Evolutionary conservation across 441 rosid genomes (phyloP), one percentile per base, ranked within the genome.

Genomic region (Erodium texanum): DNA sequence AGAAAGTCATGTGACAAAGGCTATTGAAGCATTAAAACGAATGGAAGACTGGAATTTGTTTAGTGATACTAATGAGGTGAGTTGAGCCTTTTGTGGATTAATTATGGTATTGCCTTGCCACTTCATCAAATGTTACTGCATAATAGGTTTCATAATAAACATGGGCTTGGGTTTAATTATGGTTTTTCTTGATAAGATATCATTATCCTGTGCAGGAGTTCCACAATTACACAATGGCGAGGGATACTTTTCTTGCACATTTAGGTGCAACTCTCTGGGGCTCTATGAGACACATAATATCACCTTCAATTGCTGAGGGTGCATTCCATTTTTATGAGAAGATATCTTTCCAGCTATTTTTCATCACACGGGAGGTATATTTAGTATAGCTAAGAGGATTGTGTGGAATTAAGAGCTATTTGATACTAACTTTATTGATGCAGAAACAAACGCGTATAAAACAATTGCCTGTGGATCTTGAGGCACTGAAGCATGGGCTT

Each of bases 21-120:
- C 98, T 68, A 56, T 82, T 23, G 97, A 95, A 54, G 97, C 98
- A 68, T 78, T 92, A 68, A 83, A 76, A 77, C 82, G 93, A 69
- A 92, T 95, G 99, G 98, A 92, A 74, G 86, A 78, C 75, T 95
- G 98, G 99, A 95, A 95, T 87, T 79, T 95, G 79, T 92, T 95
- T 76, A 86, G 87, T 74, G 95, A 90, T 76, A 79, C 85, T 68
- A 73, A 75, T 66, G 95, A 95, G 97, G 99, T 90, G 56, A 12
- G 66, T 71, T 72, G 64, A 64, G 72, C 50, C 19, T 50, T 70
- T 34, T 70, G 56, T 59, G 66, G 65, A 29, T 62, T 75, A 38
- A 71, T 66, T 74, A 70, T 64, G 62, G 2, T 50, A 3, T 18
- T 29, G 20, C 70, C 38, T 73, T 77, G 34, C 71, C 67, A 68